Evolutionary conservation across 2,329 filamentous ascomycete species (phyloP).

Genomic region (Curvularia eragrostidis): DNA sequence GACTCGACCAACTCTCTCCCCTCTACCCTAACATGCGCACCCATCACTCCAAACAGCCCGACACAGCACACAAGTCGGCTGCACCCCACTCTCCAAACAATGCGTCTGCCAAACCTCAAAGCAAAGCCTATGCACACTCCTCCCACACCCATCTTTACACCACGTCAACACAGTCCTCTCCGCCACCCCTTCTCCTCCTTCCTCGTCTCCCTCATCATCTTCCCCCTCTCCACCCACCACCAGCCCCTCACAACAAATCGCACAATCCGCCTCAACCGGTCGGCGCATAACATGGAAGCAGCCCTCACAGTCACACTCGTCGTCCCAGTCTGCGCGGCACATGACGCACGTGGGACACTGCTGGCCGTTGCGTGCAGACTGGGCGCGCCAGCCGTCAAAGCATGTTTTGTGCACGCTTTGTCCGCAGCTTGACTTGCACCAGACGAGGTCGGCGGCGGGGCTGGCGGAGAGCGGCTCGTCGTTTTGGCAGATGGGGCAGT

Average conservation of each 20-base stretch:
- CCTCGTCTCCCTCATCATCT: background rate
- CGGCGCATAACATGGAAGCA: conserved; percentile 2
- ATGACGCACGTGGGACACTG: conserved; percentile 16
- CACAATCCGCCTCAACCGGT: conserved; percentile 3
- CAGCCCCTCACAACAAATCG: conserved; percentile 14
- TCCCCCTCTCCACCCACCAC: no score
- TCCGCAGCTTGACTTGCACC: conserved; percentile 29
- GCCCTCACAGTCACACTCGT: conserved; percentile 5
- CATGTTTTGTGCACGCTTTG: conserved; percentile 23
- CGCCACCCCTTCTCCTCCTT: background rate
- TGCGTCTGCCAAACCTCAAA: conserved; percentile 19
- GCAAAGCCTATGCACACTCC: conserved; percentile 24
- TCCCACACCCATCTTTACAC: conserved; percentile 27
- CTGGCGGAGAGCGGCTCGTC: conserved; percentile 10
- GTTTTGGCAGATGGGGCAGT: conserved; percentile 33
- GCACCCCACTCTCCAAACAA: background rate
- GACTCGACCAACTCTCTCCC: background rate
- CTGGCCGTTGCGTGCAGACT: background rate
- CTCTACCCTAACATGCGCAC: background rate
- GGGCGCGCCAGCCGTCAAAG: conserved; percentile 21
- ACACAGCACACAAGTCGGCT: background rate
- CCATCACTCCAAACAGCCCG: background rate
- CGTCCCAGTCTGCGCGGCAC: conserved; percentile 23
- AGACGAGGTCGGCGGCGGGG: conserved; percentile 16
- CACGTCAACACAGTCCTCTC: background rate